phyloP scores from a whole-genome alignment of 208 protist genomes.

The Trypanosoma brucei region DNA sequence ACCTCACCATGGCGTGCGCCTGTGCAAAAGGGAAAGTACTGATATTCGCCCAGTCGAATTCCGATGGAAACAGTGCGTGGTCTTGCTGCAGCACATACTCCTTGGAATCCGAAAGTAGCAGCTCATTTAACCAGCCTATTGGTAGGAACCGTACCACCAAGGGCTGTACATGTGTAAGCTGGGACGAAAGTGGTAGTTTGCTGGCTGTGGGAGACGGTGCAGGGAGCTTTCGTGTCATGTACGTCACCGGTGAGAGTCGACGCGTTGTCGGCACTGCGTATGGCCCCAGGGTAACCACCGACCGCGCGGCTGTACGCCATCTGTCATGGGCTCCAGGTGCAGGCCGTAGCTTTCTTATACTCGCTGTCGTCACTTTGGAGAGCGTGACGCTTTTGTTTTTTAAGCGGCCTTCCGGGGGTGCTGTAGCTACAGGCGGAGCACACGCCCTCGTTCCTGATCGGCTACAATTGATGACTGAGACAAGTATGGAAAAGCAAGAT shows the following conservation, averaged over 20 bases:
- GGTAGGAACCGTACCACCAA: constrained; percentile 6
- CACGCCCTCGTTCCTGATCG: constrained; percentile 1
- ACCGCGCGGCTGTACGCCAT: constrained; percentile 31
- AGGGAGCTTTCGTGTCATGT: constrained; percentile 50
- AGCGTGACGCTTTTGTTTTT: constrained; percentile 61
- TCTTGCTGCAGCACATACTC: constrained; percentile 12
- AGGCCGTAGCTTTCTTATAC: constrained; percentile 72
- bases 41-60: constrained; percentile 32
- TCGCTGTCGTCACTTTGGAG: constrained; percentile 50
- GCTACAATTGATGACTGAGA: constrained; percentile 42
- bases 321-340: constrained; percentile 70
- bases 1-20: constrained; percentile 71
- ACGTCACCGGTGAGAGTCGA: constrained; percentile 32
- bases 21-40: constrained; percentile 42
- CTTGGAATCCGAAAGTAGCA: constrained; percentile 10
- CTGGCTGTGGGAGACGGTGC: constrained; percentile 51
- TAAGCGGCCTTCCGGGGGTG: constrained; percentile 29
- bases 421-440: neutral
- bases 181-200: constrained; percentile 61
- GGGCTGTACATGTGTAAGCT: constrained; percentile 48
- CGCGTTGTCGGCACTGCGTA: constrained; percentile 30
- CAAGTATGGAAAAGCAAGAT: constrained; percentile 40
- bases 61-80: constrained; percentile 15
- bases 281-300: constrained; percentile 5
- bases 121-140: neutral